A percentile compares a stretch with the other conserved stretches of the same genome.
These are phyloP conservation scores for Cercophora samala DNA, from an alignment of 495 filamentous ascomycete species.

Conservation along the genomic window DNA sequence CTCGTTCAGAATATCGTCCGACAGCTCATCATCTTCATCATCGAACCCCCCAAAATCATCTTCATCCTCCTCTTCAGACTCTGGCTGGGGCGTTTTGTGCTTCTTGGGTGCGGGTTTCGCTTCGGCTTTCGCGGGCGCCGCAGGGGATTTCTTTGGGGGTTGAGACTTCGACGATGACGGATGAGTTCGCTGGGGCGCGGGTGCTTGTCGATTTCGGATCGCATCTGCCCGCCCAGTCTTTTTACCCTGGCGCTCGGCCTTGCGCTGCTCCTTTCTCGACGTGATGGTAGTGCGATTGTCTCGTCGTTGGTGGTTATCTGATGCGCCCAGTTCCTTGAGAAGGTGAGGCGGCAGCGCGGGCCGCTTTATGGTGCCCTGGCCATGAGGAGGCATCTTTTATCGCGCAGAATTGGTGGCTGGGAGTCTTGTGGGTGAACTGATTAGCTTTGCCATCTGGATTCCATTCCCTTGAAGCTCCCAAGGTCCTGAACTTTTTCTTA, in stretches of 20 bases:
- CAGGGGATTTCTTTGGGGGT: conserved; percentile 8
- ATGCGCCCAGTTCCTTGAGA: conserved; percentile 30
- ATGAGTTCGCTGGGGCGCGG: conserved; percentile 11
- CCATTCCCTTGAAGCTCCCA: background rate
- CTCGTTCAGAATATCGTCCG: conserved; percentile 28
- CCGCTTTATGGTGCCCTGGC: conserved; percentile 11
- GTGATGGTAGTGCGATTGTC: background rate
- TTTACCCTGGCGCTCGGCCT: conserved; percentile 46
- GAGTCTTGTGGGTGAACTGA: too few species aligned
- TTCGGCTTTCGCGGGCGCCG: conserved; percentile 10
- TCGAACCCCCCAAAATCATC: conserved; percentile 23
- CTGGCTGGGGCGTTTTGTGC: conserved; percentile 13
- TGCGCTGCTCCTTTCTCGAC: conserved; percentile 50
- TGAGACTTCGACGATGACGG: background rate
- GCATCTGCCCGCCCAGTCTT: conserved; percentile 25
- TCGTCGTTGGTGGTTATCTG: conserved; percentile 9
- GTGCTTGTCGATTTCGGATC: conserved; percentile 9
- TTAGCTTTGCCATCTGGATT: background rate
- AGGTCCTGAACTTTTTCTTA: background rate
- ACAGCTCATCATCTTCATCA: conserved; percentile 25
- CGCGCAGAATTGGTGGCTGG: too few species aligned
- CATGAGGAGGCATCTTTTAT: background rate
- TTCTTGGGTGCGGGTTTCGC: conserved; percentile 20
- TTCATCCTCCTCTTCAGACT: conserved; percentile 16
- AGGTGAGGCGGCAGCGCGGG: conserved; percentile 27